Conservation (phyloP, 2,329 filamentous ascomycete genomes). For the Clarireedia homoeocarpa region DNA sequence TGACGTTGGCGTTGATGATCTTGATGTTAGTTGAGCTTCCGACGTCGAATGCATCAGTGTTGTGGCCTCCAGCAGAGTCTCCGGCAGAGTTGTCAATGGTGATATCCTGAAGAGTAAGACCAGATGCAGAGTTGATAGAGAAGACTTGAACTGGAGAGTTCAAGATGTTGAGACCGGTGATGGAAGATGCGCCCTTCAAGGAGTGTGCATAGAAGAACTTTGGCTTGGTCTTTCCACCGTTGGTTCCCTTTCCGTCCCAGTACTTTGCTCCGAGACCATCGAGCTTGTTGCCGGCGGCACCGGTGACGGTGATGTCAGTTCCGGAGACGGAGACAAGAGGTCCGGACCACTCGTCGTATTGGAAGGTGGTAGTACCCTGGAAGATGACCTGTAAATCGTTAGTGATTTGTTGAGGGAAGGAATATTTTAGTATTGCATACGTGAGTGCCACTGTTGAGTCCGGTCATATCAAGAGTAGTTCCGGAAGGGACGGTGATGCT, state of each 20-base stretch:
- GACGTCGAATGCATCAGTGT: conserved; percentile 49
- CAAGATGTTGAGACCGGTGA: conserved; percentile 42
- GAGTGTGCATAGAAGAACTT: conserved; percentile 53
- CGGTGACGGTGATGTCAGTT: conserved; percentile 19
- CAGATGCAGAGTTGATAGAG: conserved; percentile 36
- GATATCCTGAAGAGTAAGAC: conserved; percentile 40
- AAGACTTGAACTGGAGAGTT: conserved; percentile 49
- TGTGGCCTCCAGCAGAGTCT: conserved; percentile 33
- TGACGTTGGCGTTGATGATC: conserved; percentile 43
- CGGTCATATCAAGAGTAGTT: conserved; percentile 49
- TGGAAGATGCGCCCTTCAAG: conserved; percentile 40
- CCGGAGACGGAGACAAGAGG: conserved; percentile 44
- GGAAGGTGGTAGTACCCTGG: conserved; percentile 58
- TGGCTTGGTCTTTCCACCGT: conserved; percentile 54
- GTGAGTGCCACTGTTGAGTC: conserved; percentile 40
- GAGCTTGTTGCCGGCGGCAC: conserved; percentile 32
- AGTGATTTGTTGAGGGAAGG: neutral
- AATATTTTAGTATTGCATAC: conserved; percentile 4
- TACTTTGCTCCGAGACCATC: conserved; percentile 39
- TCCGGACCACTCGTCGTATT: conserved; percentile 56
- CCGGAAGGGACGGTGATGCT: conserved; percentile 50
- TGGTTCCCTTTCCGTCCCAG: conserved; percentile 54
- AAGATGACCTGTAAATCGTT: conserved; percentile 43
- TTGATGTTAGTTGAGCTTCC: conserved; percentile 38
- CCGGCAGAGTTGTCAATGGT: conserved; percentile 51